Percentiles rank a stretch among this genome's conserved stretches.
phyloP scores from a whole-genome alignment of 257 asterid species.

The Plantago ovata region DNA sequence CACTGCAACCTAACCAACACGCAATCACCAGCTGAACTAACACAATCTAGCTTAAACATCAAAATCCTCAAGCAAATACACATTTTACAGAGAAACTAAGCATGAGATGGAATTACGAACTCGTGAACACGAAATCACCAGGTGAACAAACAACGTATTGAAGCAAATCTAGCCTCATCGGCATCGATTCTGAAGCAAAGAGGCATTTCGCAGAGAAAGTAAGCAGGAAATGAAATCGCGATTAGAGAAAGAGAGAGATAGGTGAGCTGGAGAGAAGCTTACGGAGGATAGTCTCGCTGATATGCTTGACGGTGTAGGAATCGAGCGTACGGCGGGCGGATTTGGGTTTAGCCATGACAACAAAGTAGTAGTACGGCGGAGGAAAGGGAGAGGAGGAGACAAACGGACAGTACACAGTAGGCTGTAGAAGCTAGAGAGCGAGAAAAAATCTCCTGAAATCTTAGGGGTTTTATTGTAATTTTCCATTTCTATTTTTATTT shows the following conservation, averaged over 20 bases:
- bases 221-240: background rate
- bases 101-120: conserved; percentile 35
- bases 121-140: conserved; percentile 88
- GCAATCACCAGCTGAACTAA: too few relatives aligned
- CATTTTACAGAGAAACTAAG: background rate
- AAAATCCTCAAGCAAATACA: background rate
- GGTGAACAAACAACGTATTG: conserved; percentile 32
- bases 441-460: conserved; percentile 8
- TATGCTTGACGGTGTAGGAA: conserved; percentile 62
- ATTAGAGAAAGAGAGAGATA: background rate
- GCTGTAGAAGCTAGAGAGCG: conserved; percentile 1
- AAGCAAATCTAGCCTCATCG: too few relatives aligned
- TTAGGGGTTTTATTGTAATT: too few relatives aligned
- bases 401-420: too few relatives aligned
- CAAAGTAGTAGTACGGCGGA: conserved; percentile 21
- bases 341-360: conserved; percentile 34
- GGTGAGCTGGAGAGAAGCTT: conserved; percentile 15
- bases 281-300: conserved; percentile 70
- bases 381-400: conserved; percentile 21
- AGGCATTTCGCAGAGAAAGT: conserved; percentile 8
- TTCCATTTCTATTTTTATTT: too few relatives aligned
- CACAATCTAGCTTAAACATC: too few relatives aligned
- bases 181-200: background rate
- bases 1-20: too few relatives aligned
- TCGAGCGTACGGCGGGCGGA: conserved; percentile 68